Evolutionary conservation across 1,284 basidiomycete species (phyloP).

Genomic region (Crepidotus sp.): DNA sequence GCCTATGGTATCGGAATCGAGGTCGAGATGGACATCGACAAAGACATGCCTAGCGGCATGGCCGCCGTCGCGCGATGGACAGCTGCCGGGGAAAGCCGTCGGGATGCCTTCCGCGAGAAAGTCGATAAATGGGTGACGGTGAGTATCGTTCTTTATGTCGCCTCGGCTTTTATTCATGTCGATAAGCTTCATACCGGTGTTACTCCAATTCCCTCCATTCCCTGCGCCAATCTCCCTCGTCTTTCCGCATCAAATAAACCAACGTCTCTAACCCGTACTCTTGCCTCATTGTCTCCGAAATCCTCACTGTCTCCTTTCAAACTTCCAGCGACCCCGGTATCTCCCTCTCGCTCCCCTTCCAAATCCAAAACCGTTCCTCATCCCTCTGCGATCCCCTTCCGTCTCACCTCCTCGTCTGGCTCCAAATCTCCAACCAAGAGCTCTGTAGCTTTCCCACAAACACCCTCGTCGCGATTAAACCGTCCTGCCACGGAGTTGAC

Average conservation of each 20-base stretch:
- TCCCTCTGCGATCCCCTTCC: slow-evolving; percentile 16
- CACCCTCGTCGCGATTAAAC: slow-evolving; percentile 35
- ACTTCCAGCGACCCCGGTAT: slow-evolving; percentile 40
- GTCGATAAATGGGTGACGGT: slow-evolving; percentile 59
- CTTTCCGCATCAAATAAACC: slow-evolving; percentile 44
- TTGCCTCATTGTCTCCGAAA: slow-evolving; percentile 67
- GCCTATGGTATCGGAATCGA: slow-evolving; percentile 79
- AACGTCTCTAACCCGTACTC: slow-evolving; percentile 56
- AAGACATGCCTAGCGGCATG: slow-evolving; percentile 69
- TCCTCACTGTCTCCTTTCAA: slow-evolving; percentile 33
- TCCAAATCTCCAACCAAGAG: slow-evolving; percentile 33
- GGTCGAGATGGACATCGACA: slow-evolving; percentile 75
- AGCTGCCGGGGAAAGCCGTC: slow-evolving; percentile 51
- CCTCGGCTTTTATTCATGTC: slow-evolving; percentile 9
- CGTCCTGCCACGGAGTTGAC: slow-evolving; percentile 26
- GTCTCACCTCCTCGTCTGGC: slow-evolving; percentile 6
- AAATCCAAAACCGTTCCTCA: slow-evolving; percentile 15
- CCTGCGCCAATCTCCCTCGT: slow-evolving; percentile 55
- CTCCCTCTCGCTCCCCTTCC: slow-evolving; percentile 32
- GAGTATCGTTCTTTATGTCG: slow-evolving; percentile 14
- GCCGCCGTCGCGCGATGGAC: slow-evolving; percentile 81
- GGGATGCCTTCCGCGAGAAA: slow-evolving; percentile 48
- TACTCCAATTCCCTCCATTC: slow-evolving; percentile 44
- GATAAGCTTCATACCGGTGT: slow-evolving; percentile 42
- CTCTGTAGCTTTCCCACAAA: slow-evolving; percentile 43